Conservation (phyloP, 2,329 filamentous ascomycete species). For the Microsporum audouinii region DNA sequence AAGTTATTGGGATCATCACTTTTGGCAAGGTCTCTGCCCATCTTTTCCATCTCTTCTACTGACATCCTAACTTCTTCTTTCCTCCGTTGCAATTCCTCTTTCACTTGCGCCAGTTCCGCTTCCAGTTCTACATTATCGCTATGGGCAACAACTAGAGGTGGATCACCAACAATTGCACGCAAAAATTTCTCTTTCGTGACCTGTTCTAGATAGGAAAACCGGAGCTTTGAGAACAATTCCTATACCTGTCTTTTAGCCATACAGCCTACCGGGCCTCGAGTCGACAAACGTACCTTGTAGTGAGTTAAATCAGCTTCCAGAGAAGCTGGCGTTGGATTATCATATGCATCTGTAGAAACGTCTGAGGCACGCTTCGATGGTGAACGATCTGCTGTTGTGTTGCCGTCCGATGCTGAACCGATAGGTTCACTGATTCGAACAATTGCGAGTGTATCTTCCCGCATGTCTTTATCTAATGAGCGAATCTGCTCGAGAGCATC, state of each 20-base stretch:
- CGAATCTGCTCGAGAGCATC: slow-evolving; percentile 1
- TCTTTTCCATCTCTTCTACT: slow-evolving; percentile 60
- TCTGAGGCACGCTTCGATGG: slow-evolving; percentile 55
- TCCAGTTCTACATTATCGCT: slow-evolving; percentile 74
- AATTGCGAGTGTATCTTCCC: slow-evolving; percentile 48
- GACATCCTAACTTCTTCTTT: slow-evolving; percentile 68
- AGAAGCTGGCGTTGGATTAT: slow-evolving; percentile 60
- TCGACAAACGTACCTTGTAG: slow-evolving; percentile 51
- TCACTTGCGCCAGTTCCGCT: slow-evolving; percentile 55
- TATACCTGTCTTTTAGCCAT: slow-evolving; percentile 19
- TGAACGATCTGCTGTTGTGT: slow-evolving; percentile 17
- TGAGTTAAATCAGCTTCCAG: slow-evolving; percentile 75
- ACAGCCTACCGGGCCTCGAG: not conserved
- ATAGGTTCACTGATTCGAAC: slow-evolving; percentile 67
- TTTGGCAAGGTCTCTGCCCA: slow-evolving; percentile 53
- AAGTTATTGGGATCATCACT: slow-evolving; percentile 24
- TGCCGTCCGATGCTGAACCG: slow-evolving; percentile 33
- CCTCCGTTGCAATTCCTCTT: slow-evolving; percentile 63
- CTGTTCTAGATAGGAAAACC: slow-evolving; percentile 96
- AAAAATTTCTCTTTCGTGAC: slow-evolving; percentile 98
- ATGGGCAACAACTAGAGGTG: slow-evolving; percentile 70
- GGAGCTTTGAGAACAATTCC: slow-evolving; percentile 88
- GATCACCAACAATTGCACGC: slow-evolving; percentile 79
- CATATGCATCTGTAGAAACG: slow-evolving; percentile 53
- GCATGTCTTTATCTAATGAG: not conserved